Evolutionary conservation across 2,329 filamentous ascomycete species (phyloP).

Genomic region (Magnaporthiopsis incrustans): DNA sequence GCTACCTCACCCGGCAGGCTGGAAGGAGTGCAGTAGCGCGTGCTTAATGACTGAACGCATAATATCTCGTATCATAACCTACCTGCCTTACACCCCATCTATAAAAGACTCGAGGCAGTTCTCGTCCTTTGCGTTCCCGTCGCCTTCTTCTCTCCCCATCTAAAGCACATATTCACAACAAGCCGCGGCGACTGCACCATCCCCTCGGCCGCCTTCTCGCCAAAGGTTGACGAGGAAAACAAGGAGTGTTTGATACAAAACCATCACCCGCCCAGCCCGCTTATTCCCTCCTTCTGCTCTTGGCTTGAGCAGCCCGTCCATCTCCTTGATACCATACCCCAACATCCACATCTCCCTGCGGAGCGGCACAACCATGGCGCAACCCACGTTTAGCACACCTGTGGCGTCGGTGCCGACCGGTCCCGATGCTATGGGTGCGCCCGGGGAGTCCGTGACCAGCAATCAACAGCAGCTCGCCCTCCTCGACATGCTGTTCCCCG

Average conservation of each 20-base stretch:
- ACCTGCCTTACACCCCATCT: background rate
- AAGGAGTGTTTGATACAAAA: no score
- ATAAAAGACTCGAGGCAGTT: background rate
- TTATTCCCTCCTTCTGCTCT: background rate
- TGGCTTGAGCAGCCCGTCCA: no score
- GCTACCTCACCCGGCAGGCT: no score
- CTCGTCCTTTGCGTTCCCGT: background rate
- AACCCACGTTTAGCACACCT: background rate
- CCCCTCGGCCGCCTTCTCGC: no score
- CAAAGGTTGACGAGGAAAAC: no score
- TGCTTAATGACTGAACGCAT: background rate
- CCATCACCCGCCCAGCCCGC: no score
- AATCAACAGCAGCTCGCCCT: conserved; percentile 26
- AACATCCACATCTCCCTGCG: background rate
- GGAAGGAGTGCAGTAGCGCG: background rate
- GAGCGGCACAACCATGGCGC: background rate
- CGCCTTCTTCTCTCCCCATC: background rate
- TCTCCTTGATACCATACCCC: no score
- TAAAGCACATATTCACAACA: background rate
- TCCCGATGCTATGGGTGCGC: background rate
- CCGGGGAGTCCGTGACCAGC: background rate
- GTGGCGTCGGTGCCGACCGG: background rate
- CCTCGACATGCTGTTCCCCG: conserved; percentile 58
- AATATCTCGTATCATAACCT: background rate
- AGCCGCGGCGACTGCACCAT: no score